Evolutionary conservation across 192 early-diverging fungal genomes (phyloP), one percentile per base, ranked within the genome.

Genomic region (Powellomyces hirtus): DNA sequence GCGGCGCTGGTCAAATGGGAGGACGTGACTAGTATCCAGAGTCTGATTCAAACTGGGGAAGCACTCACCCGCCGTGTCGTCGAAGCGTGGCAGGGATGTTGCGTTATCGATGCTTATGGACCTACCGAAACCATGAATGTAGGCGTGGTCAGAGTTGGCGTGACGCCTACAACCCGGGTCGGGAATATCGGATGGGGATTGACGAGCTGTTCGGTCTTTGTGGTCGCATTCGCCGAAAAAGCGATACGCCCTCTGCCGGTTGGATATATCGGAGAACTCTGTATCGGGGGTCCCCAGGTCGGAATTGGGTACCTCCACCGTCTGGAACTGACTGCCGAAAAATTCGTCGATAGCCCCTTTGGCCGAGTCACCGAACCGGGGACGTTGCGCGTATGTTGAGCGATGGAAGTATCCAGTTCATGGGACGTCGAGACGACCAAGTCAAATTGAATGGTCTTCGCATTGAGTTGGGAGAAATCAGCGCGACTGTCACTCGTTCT

Each of bases 231-330:
- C 13, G 13, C 8, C 11, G 16, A 13, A 10, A 8, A 10, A 8
- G 14, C 24, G 24, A 10, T 20, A 10, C 51, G 10, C 10, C 40
- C 66, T 3, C 55, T 83, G 0, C 81, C 81, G 2, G 27, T 62
- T 30, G 81, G 81, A 27, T 36, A 24, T 30, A 22, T 75, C 4
- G 81, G 81, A 4, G 81, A 83, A 37, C 62, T 83, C 6, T 79
- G 50, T 35, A 68, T 83, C 14, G 74, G 77, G 7, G 81, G 81
- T 42, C 66, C 36, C 38, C 66, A 68, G 16, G 53, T 72, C 20
- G 71, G 38, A 14, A 24, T 38, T 34, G 71, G 71, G 20, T 72
- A 72, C 38, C 38, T 72, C 5, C 70, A 72, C 52, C 71, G 71
- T 14, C 45, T 66, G n/a, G 71, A 72, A 18, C 27, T 71, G 40